phyloP scores from a whole-genome alignment of 225 moss, liverwort and hornwort genomes.

The Pseudisothecium myosuroides region DNA sequence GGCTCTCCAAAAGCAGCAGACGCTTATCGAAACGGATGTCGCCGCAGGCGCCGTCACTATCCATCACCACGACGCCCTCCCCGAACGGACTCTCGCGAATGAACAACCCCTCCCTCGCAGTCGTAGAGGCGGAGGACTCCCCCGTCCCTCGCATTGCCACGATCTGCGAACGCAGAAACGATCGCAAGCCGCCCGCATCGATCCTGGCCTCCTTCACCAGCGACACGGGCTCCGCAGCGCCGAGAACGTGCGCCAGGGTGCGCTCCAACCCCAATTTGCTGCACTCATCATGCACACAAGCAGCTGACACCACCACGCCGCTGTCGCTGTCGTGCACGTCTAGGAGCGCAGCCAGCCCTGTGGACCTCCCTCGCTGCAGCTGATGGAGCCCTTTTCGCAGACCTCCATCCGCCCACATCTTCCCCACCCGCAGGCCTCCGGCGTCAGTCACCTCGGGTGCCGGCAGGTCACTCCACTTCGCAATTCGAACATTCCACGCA shows the following conservation, averaged over 20 bases:
- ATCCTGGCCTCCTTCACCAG: conserved; percentile 39
- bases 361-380: conserved; percentile 66
- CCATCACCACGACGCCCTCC: conserved; percentile 65
- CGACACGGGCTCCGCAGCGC: conserved; percentile 14
- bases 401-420: conserved; percentile 88
- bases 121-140: background rate
- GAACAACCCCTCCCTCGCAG: conserved; percentile 43
- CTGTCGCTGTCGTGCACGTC: conserved; percentile 54
- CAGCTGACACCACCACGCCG: conserved; percentile 64
- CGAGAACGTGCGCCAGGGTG: conserved; percentile 72
- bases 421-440: conserved; percentile 8
- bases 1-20: conserved; percentile 69
- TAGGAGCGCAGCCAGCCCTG: conserved; percentile 78
- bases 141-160: conserved; percentile 18
- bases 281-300: conserved; percentile 75
- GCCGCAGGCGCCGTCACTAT: conserved; percentile 48
- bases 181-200: conserved; percentile 41
- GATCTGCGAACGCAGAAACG: conserved; percentile 35
- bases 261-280: conserved; percentile 65
- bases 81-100: conserved; percentile 26
- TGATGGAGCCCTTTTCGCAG: conserved; percentile 60
- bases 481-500: background rate
- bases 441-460: background rate
- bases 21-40: conserved; percentile 53
- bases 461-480: background rate